Evolutionary conservation across 1,139 yeast species (phyloP), one percentile per base, ranked within the genome.

Genomic region (Magnusiomyces sp.): DNA sequence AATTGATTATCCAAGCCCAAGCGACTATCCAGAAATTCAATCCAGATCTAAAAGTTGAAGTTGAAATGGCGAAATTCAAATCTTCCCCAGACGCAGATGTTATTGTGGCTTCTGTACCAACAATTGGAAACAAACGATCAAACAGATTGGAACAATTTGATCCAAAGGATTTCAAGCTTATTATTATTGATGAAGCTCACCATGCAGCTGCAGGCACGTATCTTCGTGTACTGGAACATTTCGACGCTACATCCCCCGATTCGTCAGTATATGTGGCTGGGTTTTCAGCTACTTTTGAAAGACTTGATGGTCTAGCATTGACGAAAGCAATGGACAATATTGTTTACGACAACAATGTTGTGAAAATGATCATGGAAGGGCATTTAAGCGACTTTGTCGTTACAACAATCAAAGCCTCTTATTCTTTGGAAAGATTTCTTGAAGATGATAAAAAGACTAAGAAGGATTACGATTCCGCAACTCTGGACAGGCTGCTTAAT

Each of bases 161-260:
- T 48, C 83, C 89, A 0, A 50, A 51, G 0, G 76, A 78, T 16
- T 83, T 77, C 67, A 84, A 87, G 60, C 72, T 89, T 33, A 77
- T 92, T 23, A 81, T 90, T 20, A 72, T 90, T 1, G 98, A 90
- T 65, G 98, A 90, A 63, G 95, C 96, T 46, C 98, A 90, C 60
- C 97, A 90, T 67, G 83, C 95, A 0, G 84, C 87, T 0, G 92
- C 96, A 0, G 61, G 66, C 13, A 74, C 90, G 0, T 92, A 92
- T 71, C 44, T 68, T 14, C 72, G 73, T 41, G 73, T 89, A 1
- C 65, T 88, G 49, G 63, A 71, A 4, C 74, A 85, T 49, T 68
- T 90, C 59, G 70, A 72, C 0, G 85, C 87, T 2, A 61, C 61
- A 19, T 60, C 63, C 1, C 53, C 70, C 0, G 63, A 70, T 0